Evolutionary conservation across 257 asterid species (phyloP).

Genomic region (Forsythia viridissima): DNA sequence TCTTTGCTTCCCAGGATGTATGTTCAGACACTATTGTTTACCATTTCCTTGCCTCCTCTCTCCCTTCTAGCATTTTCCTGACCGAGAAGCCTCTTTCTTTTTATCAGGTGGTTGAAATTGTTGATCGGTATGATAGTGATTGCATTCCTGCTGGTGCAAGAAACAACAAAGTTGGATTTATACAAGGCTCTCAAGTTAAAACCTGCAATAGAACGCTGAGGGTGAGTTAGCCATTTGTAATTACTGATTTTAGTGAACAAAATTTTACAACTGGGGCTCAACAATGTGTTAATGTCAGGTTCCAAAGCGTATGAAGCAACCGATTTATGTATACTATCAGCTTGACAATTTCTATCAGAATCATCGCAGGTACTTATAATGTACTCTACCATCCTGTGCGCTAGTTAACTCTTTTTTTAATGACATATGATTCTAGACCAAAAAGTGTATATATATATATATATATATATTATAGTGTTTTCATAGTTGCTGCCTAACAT

Average conservation of each 20-base stretch:
- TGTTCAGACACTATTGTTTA: slow-evolving; percentile 1
- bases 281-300: slow-evolving; percentile 29
- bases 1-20: slow-evolving; percentile 61
- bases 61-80: background rate
- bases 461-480: background rate
- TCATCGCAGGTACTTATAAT: slow-evolving; percentile 60
- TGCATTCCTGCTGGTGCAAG: slow-evolving; percentile 38
- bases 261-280: background rate
- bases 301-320: slow-evolving; percentile 43
- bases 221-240: slow-evolving; percentile 20
- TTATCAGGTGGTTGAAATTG: slow-evolving; percentile 50
- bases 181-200: slow-evolving; percentile 32
- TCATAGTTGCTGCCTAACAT: slow-evolving; percentile 1
- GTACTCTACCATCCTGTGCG: background rate
- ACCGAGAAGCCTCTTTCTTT: slow-evolving; percentile 1
- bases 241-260: background rate
- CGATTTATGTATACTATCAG: slow-evolving; percentile 55
- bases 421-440: background rate
- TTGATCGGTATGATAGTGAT: slow-evolving; percentile 41
- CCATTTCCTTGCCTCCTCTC: background rate
- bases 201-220: slow-evolving; percentile 32
- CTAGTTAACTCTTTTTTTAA: background rate
- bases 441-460: no score
- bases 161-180: slow-evolving; percentile 34
- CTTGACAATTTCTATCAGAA: slow-evolving; percentile 59